These are phyloP conservation scores for Macroventuria anomochaeta DNA, from an alignment of 2,329 filamentous ascomycete species.

Conservation along the genomic window DNA sequence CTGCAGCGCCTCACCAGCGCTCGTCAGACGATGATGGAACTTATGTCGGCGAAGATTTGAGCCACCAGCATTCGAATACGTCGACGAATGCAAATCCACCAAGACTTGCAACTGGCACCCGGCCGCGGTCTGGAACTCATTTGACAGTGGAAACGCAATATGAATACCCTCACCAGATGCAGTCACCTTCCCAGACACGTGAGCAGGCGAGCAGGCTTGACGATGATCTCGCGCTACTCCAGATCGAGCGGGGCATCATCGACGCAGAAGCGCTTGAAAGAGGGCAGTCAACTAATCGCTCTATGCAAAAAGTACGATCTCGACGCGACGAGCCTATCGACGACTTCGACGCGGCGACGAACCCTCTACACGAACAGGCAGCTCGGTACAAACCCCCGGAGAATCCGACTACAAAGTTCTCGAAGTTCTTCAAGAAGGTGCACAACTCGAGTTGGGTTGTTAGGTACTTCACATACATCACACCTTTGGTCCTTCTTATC, in stretches of 20 bases:
- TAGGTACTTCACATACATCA: conserved; percentile 75
- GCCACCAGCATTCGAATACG: conserved; percentile 36
- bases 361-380: conserved; percentile 71
- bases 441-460: conserved; percentile 71
- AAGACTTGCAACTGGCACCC: conserved; percentile 12
- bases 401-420: conserved; percentile 66
- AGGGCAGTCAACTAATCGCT: conserved; percentile 47
- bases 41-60: conserved; percentile 45
- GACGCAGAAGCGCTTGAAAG: conserved; percentile 49
- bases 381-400: conserved; percentile 69
- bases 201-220: conserved; percentile 67
- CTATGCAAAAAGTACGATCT: conserved; percentile 60
- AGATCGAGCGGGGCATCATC: conserved; percentile 67
- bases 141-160: conserved; percentile 58
- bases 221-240: conserved; percentile 70
- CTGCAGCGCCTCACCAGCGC: conserved; percentile 32
- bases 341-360: conserved; percentile 71
- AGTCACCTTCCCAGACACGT: conserved; percentile 63
- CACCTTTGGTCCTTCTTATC: conserved; percentile 68
- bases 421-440: conserved; percentile 68
- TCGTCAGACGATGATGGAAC: conserved; percentile 50
- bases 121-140: conserved; percentile 50
- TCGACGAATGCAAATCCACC: conserved; percentile 14
- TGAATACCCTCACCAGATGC: conserved; percentile 33
- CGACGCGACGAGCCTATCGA: conserved; percentile 65